Base-by-base conservation (phyloP, 352 stramenopile species). In the Pythium oligandrum region DNA sequence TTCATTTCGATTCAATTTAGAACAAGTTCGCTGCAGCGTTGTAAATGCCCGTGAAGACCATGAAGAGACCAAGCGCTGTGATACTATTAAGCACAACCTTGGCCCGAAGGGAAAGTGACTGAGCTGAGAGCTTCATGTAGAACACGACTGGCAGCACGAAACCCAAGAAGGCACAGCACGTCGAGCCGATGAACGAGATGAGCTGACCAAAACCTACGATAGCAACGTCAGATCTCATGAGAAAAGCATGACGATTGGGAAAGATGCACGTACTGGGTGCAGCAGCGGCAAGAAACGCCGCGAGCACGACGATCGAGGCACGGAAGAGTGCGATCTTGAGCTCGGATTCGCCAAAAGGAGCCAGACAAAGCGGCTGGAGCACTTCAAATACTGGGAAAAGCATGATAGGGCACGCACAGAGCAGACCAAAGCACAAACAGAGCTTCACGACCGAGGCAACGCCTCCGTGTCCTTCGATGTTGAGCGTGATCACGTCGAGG, bases 171-270 rank as follows among this genome's bases (percentile, higher is more conserved):
- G 75, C 80, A 47, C 84, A 97, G 59, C 93, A 96, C 36, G 82
- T 95, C 7, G 83, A 86, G 10, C 88, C 90, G 39, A 97, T 93
- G 48, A 97, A 83, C 50, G 76, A 83, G 46, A 97, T 88, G 74
- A 93, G 93, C 39, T 72, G 67, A 32, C 84, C 84, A 73, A 95
- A 95, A 63, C 86, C 77, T 73, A 39, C 4, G 6, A 51, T 31
- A 39, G 45, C 10, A n/a, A 38, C 6, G 12, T 39, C 9, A 7
- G 8, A 17, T 31, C 36, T 9, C 4, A 40, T 6, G 39, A 37
- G 12, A 17, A 3, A 37, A 55, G 36, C 8, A 11, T 48, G 17
- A 31, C 40, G 9, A n/a, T 5, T 6, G 30, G 26, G 2, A 47
- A 36, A 32, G 36, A 3, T 10, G 4, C 6, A 59, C 59, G 17